These are phyloP conservation scores for Podospora pseudopauciseta DNA, from an alignment of 495 filamentous ascomycete genomes.

Conservation along the genomic window DNA sequence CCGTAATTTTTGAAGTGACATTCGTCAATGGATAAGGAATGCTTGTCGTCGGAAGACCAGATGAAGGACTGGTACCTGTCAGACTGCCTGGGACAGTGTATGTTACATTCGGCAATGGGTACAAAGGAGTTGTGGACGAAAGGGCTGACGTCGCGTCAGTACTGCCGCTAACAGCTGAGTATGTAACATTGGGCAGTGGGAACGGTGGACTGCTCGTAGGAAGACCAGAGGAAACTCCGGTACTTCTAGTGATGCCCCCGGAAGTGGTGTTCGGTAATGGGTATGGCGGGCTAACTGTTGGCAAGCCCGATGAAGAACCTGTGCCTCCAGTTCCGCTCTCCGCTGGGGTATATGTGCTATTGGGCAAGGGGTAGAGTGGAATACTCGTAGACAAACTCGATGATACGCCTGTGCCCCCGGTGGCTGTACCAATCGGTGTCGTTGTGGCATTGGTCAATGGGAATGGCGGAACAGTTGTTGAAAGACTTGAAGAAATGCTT, in stretches of 20 bases:
- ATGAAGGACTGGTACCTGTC: slow-evolving; percentile 8
- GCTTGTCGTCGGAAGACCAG: slow-evolving; percentile 1
- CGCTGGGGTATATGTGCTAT: not conserved
- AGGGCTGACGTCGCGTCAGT: not conserved
- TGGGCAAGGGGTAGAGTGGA: not conserved
- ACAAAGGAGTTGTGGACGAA: slow-evolving; percentile 1
- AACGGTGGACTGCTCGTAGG: not conserved
- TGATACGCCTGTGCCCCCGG: not conserved
- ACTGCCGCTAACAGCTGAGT: not conserved
- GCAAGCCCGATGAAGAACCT: not conserved
- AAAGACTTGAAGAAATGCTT: not conserved
- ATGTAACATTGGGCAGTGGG: not conserved
- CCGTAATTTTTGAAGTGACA: not conserved
- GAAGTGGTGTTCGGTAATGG: not conserved
- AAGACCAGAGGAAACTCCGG: not conserved
- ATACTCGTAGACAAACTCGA: not conserved
- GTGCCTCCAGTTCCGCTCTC: not conserved
- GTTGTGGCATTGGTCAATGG: slow-evolving; percentile 16
- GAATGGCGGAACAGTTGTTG: slow-evolving; percentile 12
- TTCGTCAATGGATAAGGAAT: slow-evolving; percentile 19
- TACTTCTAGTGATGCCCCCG: not conserved
- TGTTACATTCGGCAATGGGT: slow-evolving; percentile 17
- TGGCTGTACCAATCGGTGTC: slow-evolving; percentile 6
- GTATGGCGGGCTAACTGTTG: not conserved
- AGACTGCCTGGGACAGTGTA: slow-evolving; percentile 4